phyloP scores from a whole-genome alignment of 139 green algal species.

The Asterochloris erici region DNA sequence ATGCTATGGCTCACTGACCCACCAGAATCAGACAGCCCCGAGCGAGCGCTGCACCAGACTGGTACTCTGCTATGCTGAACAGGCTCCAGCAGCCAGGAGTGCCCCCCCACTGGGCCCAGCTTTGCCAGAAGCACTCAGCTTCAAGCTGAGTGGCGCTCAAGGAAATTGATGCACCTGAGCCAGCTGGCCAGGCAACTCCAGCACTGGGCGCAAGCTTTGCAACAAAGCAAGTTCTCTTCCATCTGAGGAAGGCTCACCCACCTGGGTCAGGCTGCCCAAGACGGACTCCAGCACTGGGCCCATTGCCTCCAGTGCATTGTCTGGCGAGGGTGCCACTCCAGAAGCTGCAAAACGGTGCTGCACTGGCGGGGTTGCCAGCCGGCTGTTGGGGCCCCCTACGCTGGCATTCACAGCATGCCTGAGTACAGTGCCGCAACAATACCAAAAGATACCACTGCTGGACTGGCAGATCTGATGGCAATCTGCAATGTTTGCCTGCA shows the following conservation, averaged over 20 bases:
- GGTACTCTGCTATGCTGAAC: too few species aligned
- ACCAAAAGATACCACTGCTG: too few species aligned
- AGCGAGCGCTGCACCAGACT: too few species aligned
- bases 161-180: too few species aligned
- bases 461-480: too few species aligned
- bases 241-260: background rate
- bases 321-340: constrained; percentile 18
- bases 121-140: too few species aligned
- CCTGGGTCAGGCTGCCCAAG: constrained; percentile 63
- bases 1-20: too few species aligned
- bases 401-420: background rate
- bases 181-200: background rate
- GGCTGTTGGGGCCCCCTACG: background rate
- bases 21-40: too few species aligned
- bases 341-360: background rate
- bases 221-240: background rate
- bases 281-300: constrained; percentile 70
- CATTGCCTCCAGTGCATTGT: constrained; percentile 62
- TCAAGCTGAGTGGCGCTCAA: too few species aligned
- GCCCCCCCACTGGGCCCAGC: too few species aligned
- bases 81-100: too few species aligned
- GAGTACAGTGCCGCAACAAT: background rate
- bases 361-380: background rate
- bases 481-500: too few species aligned
- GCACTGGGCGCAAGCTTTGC: background rate